Percentiles rank a stretch among this genome's conserved stretches.
These are phyloP conservation scores for Chaetomium globosum DNA, from an alignment of 2,329 filamentous ascomycete species.

Conservation along the genomic window DNA sequence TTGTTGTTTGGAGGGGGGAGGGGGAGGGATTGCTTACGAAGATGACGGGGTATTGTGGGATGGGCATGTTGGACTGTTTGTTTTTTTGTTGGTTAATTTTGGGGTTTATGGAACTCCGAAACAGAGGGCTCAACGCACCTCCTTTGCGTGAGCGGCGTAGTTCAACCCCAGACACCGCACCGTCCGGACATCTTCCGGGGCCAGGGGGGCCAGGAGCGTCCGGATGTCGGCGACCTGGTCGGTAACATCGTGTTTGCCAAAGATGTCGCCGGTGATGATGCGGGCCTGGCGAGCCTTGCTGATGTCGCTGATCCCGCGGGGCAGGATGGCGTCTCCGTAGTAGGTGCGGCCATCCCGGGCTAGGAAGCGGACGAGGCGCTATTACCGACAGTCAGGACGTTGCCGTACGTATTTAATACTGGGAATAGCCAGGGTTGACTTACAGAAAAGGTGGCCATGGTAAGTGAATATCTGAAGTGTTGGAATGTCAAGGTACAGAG, in stretches of 20 bases:
- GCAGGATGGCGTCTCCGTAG: conserved; percentile 74
- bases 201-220: conserved; percentile 64
- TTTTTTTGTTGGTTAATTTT: background rate
- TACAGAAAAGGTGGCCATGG: conserved; percentile 37
- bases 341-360: conserved; percentile 69
- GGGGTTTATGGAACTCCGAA: too few relatives aligned
- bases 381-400: background rate
- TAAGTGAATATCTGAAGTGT: background rate
- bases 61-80: conserved; percentile 61
- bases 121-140: conserved; percentile 47
- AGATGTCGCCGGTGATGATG: conserved; percentile 67
- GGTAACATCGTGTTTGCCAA: conserved; percentile 65
- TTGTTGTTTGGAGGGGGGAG: background rate
- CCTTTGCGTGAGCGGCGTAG: conserved; percentile 71
- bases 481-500: background rate
- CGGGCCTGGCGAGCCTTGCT: conserved; percentile 62
- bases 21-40: conserved; percentile 55
- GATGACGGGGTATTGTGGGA: conserved; percentile 71
- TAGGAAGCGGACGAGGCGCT: conserved; percentile 75
- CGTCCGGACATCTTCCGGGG: conserved; percentile 63
- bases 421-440: conserved; percentile 4
- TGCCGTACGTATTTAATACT: background rate
- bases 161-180: conserved; percentile 72
- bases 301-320: conserved; percentile 61
- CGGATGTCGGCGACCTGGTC: conserved; percentile 60